These are phyloP conservation scores for Podospora pseudocomata DNA, from an alignment of 495 filamentous ascomycete genomes.

Conservation along the genomic window DNA sequence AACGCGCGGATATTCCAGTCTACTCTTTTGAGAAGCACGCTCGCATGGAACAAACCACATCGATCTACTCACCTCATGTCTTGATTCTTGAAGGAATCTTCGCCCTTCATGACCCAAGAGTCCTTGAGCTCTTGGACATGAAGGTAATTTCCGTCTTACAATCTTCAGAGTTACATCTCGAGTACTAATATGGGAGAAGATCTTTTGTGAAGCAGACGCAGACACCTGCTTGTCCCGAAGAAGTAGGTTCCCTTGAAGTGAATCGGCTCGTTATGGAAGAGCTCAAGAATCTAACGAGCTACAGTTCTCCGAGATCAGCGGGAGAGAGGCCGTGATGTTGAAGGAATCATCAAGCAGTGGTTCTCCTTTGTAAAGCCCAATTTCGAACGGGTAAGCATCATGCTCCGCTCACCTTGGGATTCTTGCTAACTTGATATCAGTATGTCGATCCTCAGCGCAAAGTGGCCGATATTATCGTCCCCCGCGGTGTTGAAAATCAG, in stretches of 20 bases:
- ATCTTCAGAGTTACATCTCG: neutral
- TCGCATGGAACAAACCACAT: slow-evolving; percentile 69
- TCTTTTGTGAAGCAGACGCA: slow-evolving; percentile 94
- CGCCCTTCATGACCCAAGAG: slow-evolving; percentile 81
- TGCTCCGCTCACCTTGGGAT: neutral
- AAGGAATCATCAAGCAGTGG: slow-evolving; percentile 98
- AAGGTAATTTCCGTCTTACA: slow-evolving; percentile 51
- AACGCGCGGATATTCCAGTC: slow-evolving; percentile 86
- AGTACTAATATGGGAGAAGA: slow-evolving; percentile 42
- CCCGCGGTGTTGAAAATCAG: slow-evolving; percentile 85
- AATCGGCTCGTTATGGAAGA: neutral
- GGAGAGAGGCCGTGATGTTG: slow-evolving; percentile 80
- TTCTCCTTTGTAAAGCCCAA: slow-evolving; percentile 94
- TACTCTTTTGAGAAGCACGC: slow-evolving; percentile 96
- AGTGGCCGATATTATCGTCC: slow-evolving; percentile 90
- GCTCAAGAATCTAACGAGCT: neutral
- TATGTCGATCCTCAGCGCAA: slow-evolving; percentile 88
- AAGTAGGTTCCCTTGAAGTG: slow-evolving; percentile 53
- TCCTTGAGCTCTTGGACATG: slow-evolving; percentile 86
- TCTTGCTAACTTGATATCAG: slow-evolving; percentile 27
- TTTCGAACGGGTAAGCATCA: slow-evolving; percentile 57
- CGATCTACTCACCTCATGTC: slow-evolving; percentile 94
- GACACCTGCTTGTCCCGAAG: slow-evolving; percentile 90
- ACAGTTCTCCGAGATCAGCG: slow-evolving; percentile 80
- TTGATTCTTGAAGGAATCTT: slow-evolving; percentile 94